Conservation (phyloP, 2,329 filamentous ascomycete genomes). For the Colletotrichum abscissum region DNA sequence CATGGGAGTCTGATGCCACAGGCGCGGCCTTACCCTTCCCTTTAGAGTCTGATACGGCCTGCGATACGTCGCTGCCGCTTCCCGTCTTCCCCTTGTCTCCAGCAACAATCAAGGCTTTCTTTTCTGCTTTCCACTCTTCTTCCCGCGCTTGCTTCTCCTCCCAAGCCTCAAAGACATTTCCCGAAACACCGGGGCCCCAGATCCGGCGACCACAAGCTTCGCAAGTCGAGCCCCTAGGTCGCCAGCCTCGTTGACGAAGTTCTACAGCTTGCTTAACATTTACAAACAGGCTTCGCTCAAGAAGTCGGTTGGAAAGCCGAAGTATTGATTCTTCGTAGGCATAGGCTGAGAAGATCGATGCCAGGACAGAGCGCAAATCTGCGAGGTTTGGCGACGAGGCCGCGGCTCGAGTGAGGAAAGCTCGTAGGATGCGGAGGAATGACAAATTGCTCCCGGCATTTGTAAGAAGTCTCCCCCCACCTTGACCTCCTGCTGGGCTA, state of each 20-base stretch:
- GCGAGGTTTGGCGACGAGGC: slow-evolving; percentile 85
- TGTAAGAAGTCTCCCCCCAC: slow-evolving; percentile 48
- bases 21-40: slow-evolving; percentile 71
- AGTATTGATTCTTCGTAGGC: slow-evolving; percentile 94
- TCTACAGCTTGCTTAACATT: slow-evolving; percentile 80
- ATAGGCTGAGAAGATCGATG: slow-evolving; percentile 94
- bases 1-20: slow-evolving; percentile 45
- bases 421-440: slow-evolving; percentile 89
- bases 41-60: slow-evolving; percentile 49
- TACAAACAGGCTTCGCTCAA: slow-evolving; percentile 90
- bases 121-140: slow-evolving; percentile 56
- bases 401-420: slow-evolving; percentile 87
- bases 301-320: slow-evolving; percentile 82
- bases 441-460: slow-evolving; percentile 70
- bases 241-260: slow-evolving; percentile 87
- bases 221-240: slow-evolving; percentile 86
- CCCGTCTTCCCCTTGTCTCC: slow-evolving; percentile 52
- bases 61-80: slow-evolving; percentile 20
- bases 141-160: slow-evolving; percentile 69
- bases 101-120: slow-evolving; percentile 49
- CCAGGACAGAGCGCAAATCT: slow-evolving; percentile 85
- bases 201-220: slow-evolving; percentile 85
- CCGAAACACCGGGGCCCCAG: slow-evolving; percentile 89
- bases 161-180: slow-evolving; percentile 85
- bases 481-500: slow-evolving; percentile 48